Percentiles rank a stretch among this genome's conserved stretches.
phyloP scores from a whole-genome alignment of 73 alveolate species.

The Paramecium pentaurelia region DNA sequence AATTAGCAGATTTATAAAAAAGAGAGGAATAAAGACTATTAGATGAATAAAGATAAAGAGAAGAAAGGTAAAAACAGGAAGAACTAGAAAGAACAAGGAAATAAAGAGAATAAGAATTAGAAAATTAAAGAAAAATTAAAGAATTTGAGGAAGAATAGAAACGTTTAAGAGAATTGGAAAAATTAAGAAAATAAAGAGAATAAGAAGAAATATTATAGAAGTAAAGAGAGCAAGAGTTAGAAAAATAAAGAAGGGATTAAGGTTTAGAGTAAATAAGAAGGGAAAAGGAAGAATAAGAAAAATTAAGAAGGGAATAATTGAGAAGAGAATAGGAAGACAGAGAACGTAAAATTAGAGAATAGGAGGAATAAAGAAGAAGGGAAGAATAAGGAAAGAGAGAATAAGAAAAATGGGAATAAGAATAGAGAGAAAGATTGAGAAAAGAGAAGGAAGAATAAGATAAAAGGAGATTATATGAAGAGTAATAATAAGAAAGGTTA shows the following conservation, averaged over 20 bases:
- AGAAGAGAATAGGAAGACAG: not conserved
- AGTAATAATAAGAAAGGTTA: not conserved
- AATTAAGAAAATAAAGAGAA: not conserved
- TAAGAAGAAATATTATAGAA: not conserved
- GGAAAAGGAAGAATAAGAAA: not conserved
- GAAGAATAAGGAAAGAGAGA: not conserved
- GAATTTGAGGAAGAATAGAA: slow-evolving; percentile 3
- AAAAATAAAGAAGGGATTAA: not conserved
- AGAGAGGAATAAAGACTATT: not conserved
- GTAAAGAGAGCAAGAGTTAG: not conserved
- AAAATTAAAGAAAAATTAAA: not conserved
- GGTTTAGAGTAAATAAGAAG: not conserved
- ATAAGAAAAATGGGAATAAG: not conserved
- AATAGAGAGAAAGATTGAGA: not conserved
- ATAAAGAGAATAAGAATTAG: not conserved
- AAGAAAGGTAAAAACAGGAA: not conserved
- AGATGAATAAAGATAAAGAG: not conserved
- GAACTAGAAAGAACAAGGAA: not conserved
- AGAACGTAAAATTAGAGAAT: not conserved
- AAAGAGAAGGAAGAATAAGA: not conserved
- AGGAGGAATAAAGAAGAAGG: not conserved
- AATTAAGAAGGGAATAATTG: not conserved
- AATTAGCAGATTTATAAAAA: not conserved
- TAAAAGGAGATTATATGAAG: not conserved
- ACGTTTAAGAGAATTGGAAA: slow-evolving; percentile 2